Base-by-base conservation (phyloP, 164 flowering plant species). In the Brasenia schreberi region DNA sequence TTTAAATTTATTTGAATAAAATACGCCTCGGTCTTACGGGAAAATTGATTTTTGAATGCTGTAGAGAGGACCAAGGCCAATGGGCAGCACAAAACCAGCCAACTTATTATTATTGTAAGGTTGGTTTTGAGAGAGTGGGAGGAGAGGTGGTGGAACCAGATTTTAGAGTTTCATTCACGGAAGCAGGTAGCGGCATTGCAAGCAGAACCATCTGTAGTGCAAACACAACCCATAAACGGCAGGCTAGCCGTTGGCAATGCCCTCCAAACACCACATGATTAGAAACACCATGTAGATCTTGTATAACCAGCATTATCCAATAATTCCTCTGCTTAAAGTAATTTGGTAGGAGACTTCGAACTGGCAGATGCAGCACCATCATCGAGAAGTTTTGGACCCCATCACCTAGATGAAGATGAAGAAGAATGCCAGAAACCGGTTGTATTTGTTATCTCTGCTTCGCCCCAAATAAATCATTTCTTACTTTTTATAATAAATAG, bases 141-240 rank as follows among this genome's bases (percentile, higher is more conserved):
- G n/a, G n/a, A n/a, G n/a, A n/a, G n/a, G n/a, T n/a, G n/a, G n/a
- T n/a, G n/a, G n/a, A n/a, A n/a, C n/a, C n/a, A n/a, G n/a, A n/a
- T n/a, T n/a, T n/a, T n/a, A n/a, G n/a, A n/a, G n/a, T n/a, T n/a
- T n/a, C n/a, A n/a, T n/a, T n/a, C n/a, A n/a, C n/a, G n/a, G n/a
- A n/a, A n/a, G n/a, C n/a, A 89, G 98, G 96, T 89, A 75, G 82
- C 83, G 27, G 63, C 90, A 2, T 66, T 89, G 65, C 94, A 89
- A 73, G 75, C 86, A 0, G 96, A 92, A 85, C 81, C 89, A 5
- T 77, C 89, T 7, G 69, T 82, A 71, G 89, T 87, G 67, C 96
- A 92, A 52, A 68, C 77, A 19, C 96, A 92, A 72, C 80, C 89
- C 62, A 77, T 88, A 12, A 92, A 75, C 78, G 87, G 85, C 67